phyloP scores from a whole-genome alignment of 371 early-diverging fungal species.

The Amoeboaphelidium occidentale region DNA sequence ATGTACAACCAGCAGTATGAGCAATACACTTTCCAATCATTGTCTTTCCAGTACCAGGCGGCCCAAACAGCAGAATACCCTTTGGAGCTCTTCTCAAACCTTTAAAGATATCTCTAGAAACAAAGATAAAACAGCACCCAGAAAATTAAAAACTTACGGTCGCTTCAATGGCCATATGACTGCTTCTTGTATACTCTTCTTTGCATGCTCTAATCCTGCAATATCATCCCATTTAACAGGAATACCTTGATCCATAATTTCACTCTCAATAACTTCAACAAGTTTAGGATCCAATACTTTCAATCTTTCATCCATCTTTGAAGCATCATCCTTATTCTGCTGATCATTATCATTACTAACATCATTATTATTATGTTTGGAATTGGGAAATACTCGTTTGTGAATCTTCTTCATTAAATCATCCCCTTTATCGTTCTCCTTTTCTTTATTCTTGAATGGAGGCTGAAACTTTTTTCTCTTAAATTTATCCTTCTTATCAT shows the following conservation, averaged over 20 bases:
- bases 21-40: slow-evolving; percentile 84
- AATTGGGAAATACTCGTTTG: not conserved
- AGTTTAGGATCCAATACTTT: slow-evolving; percentile 48
- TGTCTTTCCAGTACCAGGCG: slow-evolving; percentile 74
- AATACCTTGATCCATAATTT: slow-evolving; percentile 26
- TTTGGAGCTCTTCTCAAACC: slow-evolving; percentile 66
- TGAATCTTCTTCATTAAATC: not conserved
- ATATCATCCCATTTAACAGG: slow-evolving; percentile 49
- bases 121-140: slow-evolving; percentile 1
- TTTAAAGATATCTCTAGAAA: slow-evolving; percentile 38
- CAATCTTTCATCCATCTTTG: slow-evolving; percentile 21
- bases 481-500: not conserved
- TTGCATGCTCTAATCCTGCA: slow-evolving; percentile 69
- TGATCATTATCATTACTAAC: not conserved
- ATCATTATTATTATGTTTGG: not conserved
- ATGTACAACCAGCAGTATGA: slow-evolving; percentile 68
- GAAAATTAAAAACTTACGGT: slow-evolving; percentile 21
- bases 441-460: not conserved
- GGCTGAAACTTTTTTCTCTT: not conserved
- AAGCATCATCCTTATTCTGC: not conserved
- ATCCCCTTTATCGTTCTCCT: not conserved
- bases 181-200: slow-evolving; percentile 49
- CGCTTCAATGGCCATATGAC: slow-evolving; percentile 71
- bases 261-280: slow-evolving; percentile 51
- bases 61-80: slow-evolving; percentile 59